phyloP scores from a whole-genome alignment of 2,329 filamentous ascomycete species.

The Cladophialophora carrionii region DNA sequence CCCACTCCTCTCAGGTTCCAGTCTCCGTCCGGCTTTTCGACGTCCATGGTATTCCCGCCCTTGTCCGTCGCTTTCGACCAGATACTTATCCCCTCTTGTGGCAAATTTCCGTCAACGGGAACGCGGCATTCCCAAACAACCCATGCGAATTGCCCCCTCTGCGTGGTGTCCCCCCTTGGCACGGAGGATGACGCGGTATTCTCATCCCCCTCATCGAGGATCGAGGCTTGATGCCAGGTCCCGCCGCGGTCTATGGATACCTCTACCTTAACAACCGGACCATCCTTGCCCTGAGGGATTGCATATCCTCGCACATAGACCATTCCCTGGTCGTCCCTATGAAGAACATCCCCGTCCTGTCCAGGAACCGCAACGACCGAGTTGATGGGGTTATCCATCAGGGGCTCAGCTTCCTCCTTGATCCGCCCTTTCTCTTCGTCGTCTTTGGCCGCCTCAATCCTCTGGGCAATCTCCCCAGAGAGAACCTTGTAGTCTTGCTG shows the following conservation, averaged over 20 bases:
- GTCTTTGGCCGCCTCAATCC: neutral
- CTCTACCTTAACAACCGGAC: conserved; percentile 55
- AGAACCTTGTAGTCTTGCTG: conserved; percentile 8
- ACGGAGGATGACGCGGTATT: neutral
- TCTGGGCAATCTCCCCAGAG: neutral
- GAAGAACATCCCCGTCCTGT: conserved; percentile 47
- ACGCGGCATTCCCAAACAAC: conserved; percentile 1
- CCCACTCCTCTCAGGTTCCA: conserved; percentile 65
- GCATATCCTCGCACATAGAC: conserved; percentile 60
- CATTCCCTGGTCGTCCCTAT: conserved; percentile 43
- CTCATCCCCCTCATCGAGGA: conserved; percentile 34
- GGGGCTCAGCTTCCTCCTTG: conserved; percentile 55
- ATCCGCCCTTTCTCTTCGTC: conserved; percentile 40
- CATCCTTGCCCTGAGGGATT: conserved; percentile 56
- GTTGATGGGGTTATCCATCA: conserved; percentile 61
- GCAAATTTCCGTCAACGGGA: conserved; percentile 35
- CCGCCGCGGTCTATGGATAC: conserved; percentile 56
- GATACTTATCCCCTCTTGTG: conserved; percentile 49
- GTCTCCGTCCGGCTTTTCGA: conserved; percentile 48
- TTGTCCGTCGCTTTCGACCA: conserved; percentile 59
- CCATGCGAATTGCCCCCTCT: conserved; percentile 3
- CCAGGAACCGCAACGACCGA: conserved; percentile 57
- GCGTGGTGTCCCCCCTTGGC: neutral
- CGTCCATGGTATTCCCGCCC: conserved; percentile 53
- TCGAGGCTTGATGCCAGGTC: conserved; percentile 55